phyloP scores from a whole-genome alignment of 2,329 filamentous ascomycete genomes.

The Tolypocladium capitatum region DNA sequence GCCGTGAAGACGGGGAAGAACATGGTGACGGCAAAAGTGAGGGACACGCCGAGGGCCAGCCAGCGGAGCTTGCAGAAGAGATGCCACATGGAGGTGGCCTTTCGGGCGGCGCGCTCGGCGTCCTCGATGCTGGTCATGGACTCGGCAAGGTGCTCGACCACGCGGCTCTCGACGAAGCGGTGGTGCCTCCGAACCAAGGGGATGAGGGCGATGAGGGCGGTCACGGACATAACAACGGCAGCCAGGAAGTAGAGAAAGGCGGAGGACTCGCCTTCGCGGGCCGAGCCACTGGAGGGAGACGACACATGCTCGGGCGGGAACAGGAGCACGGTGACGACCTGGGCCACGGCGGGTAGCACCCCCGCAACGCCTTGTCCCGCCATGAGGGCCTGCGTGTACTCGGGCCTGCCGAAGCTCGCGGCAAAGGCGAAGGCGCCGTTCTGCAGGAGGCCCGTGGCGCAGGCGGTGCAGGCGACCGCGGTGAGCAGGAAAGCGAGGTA shows the following conservation, averaged over 20 bases:
- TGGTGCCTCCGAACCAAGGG: conserved; percentile 54
- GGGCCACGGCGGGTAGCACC: conserved; percentile 74
- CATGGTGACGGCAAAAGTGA: conserved; percentile 81
- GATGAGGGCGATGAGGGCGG: conserved; percentile 60
- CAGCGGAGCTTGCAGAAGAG: conserved; percentile 70
- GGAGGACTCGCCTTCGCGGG: conserved; percentile 29
- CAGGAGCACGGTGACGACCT: conserved; percentile 68
- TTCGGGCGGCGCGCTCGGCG: conserved; percentile 37
- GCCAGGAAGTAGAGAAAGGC: conserved; percentile 89
- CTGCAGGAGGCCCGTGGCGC: conserved; percentile 75
- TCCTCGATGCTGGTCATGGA: conserved; percentile 39
- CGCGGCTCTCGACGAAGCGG: conserved; percentile 35
- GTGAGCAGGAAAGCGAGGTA: conserved; percentile 76
- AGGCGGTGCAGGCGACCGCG: conserved; percentile 68
- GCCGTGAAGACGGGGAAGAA: conserved; percentile 86
- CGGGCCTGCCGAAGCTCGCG: conserved; percentile 66
- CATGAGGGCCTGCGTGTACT: conserved; percentile 96
- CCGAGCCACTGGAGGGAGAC: conserved; percentile 10
- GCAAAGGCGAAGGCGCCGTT: conserved; percentile 92
- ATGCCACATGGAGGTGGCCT: conserved; percentile 39
- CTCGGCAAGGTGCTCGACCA: conserved; percentile 33
- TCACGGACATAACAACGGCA: conserved; percentile 60
- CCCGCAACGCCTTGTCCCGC: conserved; percentile 84
- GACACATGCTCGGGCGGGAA: conserved; percentile 24
- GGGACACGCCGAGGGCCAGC: conserved; percentile 61